phyloP scores from a whole-genome alignment of 139 green algal genomes.

The Prasinococcaceae sp. region DNA sequence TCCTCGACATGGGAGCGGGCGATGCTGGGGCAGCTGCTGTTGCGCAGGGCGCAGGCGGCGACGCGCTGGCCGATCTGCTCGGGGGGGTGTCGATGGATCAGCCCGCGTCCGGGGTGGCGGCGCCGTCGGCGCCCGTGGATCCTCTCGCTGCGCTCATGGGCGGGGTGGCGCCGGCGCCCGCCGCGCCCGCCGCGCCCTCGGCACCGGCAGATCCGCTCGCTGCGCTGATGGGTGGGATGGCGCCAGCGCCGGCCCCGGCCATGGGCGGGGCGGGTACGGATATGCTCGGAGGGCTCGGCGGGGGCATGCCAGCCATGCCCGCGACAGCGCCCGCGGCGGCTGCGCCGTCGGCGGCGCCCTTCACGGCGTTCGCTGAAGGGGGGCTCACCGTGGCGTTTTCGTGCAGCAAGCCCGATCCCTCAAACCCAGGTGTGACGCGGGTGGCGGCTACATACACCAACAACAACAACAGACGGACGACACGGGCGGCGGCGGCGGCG shows the following conservation, averaged over 20 bases:
- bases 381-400: conserved; percentile 48
- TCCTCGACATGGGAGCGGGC: conserved; percentile 19
- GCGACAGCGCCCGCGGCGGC: background rate
- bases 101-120: background rate
- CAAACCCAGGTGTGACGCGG: conserved; percentile 26
- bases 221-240: conserved; percentile 19
- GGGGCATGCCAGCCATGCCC: background rate
- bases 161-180: background rate
- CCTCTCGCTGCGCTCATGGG: conserved; percentile 19
- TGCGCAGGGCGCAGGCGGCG: background rate
- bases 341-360: background rate
- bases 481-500: conserved; percentile 2
- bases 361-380: conserved; percentile 44
- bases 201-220: conserved; percentile 2
- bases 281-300: background rate
- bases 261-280: background rate
- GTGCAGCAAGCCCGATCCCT: conserved; percentile 38
- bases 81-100: conserved; percentile 25
- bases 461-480: conserved; percentile 15
- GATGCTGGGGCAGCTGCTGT: background rate
- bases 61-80: conserved; percentile 31
- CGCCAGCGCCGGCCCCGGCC: conserved; percentile 5
- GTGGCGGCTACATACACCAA: conserved; percentile 59
- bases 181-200: background rate
- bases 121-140: conserved; percentile 6